Base-by-base conservation (phyloP, 2,329 filamentous ascomycete species). In the Scedosporium minutisporum region DNA sequence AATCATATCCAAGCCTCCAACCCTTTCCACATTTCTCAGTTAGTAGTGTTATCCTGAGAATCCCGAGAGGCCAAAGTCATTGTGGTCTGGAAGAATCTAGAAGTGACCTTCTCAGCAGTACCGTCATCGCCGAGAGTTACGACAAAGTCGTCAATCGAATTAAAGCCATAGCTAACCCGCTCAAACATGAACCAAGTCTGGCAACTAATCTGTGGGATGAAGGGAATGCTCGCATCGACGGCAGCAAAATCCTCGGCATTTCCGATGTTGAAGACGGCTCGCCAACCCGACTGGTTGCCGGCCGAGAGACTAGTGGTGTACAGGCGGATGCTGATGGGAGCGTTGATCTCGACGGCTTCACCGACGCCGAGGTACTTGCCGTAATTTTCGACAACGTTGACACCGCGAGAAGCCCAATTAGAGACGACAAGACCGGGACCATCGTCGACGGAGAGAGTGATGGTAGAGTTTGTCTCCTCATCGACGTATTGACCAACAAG, bases 401-500 rank as follows among this genome's bases (percentile, higher is more conserved):
- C 74, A 2, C 74, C 76, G 9, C 75, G 75, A 44, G 78, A 71
- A 14, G 70, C 66, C 72, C 76, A 80, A 42, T 68, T 66, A 7
- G 70, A 65, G 10, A 81, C 72, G 7, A 68, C 58, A 1, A 81
- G 68, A 0, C 78, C 77, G 0, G 77, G 73, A 0, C 73, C 75
- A 7, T 68, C 68, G 57, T 80, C 76, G 3, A 76, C 62, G 0
- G 67, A 63, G 16, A 81, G 69, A 0, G 71, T 71, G 14, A 80
- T 66, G 14, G 68, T 76, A 0, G 78, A 78, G 68, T 78, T 76
- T 18, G 70, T 75, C 1, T 64, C 64, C 6, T 66, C 65, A 44
- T 80, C 74, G 1, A 62, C 61, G 63, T 78, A 81, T 0, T 69
- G 73, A 27, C 78, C 78, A 0, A 66, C 72, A 63, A 74, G 74